phyloP scores from a whole-genome alignment of 768 basidiomycete species.

The Krasilnikovozyma curviuscula region DNA sequence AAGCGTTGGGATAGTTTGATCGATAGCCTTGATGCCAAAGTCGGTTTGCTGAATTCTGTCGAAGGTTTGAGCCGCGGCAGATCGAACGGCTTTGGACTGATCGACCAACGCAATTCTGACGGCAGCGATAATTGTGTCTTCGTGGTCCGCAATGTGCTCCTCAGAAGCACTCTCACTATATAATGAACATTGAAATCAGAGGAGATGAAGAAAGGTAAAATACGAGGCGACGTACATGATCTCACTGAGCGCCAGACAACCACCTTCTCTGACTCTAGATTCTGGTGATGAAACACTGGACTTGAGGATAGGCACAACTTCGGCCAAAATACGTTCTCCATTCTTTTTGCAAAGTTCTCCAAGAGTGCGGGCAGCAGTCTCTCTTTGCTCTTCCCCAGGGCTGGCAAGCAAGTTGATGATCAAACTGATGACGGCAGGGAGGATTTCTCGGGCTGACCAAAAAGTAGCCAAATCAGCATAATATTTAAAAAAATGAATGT shows the following conservation, averaged over 20 bases:
- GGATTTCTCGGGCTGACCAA: conserved; percentile 60
- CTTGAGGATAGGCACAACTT: conserved; percentile 62
- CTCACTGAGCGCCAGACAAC: conserved; percentile 69
- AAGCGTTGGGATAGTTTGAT: conserved; percentile 87
- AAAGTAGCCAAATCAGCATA: conserved; percentile 12
- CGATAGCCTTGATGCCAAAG: conserved; percentile 76
- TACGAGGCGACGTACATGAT: conserved; percentile 43
- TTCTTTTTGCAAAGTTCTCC: conserved; percentile 85
- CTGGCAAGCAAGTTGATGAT: conserved; percentile 52
- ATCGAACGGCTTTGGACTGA: conserved; percentile 60
- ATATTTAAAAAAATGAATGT: not conserved
- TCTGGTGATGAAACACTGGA: conserved; percentile 36
- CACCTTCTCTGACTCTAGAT: conserved; percentile 47
- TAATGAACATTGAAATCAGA: not conserved
- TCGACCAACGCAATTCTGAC: conserved; percentile 75
- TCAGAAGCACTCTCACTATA: conserved; percentile 64
- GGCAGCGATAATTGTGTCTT: conserved; percentile 68
- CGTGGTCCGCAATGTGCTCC: conserved; percentile 63
- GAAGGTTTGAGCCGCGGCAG: conserved; percentile 73
- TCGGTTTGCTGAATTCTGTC: conserved; percentile 72
- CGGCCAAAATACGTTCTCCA: conserved; percentile 71
- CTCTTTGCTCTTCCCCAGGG: conserved; percentile 67
- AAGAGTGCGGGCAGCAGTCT: conserved; percentile 79
- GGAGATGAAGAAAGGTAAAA: not conserved
- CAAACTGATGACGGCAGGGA: conserved; percentile 61